phyloP scores from a whole-genome alignment of 805 yeast species.

The Spathaspora passalidarum region DNA sequence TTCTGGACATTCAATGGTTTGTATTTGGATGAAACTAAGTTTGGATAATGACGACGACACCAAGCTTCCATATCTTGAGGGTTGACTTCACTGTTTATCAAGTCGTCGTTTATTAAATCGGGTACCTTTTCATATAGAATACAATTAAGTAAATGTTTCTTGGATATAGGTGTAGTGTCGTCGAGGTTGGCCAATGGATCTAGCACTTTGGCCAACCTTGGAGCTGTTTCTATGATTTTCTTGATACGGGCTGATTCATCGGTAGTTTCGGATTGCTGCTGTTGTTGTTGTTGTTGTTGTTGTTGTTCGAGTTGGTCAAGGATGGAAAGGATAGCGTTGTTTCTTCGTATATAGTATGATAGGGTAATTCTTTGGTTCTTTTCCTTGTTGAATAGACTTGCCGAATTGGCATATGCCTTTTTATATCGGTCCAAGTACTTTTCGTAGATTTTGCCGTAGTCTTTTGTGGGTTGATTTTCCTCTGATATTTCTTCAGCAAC shows the following conservation, averaged over 20 bases:
- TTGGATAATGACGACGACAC: constrained; percentile 34
- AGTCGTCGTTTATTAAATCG: constrained; percentile 36
- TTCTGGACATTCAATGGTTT: constrained; percentile 22
- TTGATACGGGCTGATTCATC: constrained; percentile 17
- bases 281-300: background rate
- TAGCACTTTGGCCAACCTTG: constrained; percentile 16
- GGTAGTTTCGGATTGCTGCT: background rate
- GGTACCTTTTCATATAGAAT: constrained; percentile 35
- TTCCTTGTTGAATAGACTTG: constrained; percentile 28
- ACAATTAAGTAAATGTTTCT: constrained; percentile 22
- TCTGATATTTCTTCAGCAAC: background rate
- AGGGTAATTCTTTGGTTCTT: constrained; percentile 33
- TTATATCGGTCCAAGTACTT: constrained; percentile 24
- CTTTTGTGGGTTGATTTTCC: constrained; percentile 9
- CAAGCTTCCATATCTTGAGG: constrained; percentile 40
- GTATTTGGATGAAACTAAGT: constrained; percentile 32
- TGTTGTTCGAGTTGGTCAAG: constrained; percentile 11
- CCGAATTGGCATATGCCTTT: constrained; percentile 20
- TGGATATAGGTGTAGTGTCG: constrained; percentile 13
- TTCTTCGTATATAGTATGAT: constrained; percentile 31
- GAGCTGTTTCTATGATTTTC: constrained; percentile 20
- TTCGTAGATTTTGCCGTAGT: constrained; percentile 26
- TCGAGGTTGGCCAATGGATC: constrained; percentile 14
- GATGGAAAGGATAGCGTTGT: constrained; percentile 33
- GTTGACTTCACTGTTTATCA: constrained; percentile 30